phyloP scores from a whole-genome alignment of 306 rosid genomes.

The Cucurbita maxima region DNA sequence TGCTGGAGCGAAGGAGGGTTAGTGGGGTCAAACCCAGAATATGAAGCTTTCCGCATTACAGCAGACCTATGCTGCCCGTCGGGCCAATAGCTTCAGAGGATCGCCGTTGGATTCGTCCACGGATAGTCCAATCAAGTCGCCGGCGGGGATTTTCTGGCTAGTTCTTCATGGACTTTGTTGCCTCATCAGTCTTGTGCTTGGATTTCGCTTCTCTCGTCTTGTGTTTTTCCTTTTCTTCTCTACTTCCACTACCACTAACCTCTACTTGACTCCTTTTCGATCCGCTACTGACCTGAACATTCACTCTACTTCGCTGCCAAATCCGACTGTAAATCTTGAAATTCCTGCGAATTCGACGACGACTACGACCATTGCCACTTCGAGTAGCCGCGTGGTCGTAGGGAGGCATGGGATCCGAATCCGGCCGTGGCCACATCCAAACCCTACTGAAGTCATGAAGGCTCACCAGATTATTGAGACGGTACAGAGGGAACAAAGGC shows the following conservation, averaged over 20 bases:
- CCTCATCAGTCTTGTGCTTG: constrained; percentile 76
- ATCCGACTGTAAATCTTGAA: constrained; percentile 13
- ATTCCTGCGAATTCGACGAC: constrained; percentile 29
- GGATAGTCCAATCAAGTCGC: constrained; percentile 53
- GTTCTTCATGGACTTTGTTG: constrained; percentile 84
- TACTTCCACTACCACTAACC: constrained; percentile 35
- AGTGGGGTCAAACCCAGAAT: constrained; percentile 10
- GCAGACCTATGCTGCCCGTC: constrained; percentile 68
- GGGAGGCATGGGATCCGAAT: constrained; percentile 99
- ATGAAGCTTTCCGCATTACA: constrained; percentile 88
- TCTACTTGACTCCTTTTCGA: constrained; percentile 59
- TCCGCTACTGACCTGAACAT: constrained; percentile 26
- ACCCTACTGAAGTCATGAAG: constrained; percentile 84
- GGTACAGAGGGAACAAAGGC: constrained; percentile 83
- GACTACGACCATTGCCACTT: constrained; percentile 8
- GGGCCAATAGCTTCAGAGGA: constrained; percentile 66
- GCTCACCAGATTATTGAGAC: constrained; percentile 84
- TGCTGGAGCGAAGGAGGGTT: not conserved
- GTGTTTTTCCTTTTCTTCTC: constrained; percentile 88
- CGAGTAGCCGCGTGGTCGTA: constrained; percentile 68
- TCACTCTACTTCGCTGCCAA: constrained; percentile 12
- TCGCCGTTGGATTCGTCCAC: constrained; percentile 47
- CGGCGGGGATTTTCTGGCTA: constrained; percentile 77
- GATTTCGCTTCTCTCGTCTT: constrained; percentile 89
- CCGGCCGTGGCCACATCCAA: constrained; percentile 98